These are phyloP conservation scores for Pseudogymnoascus sp. DNA, from an alignment of 2,329 filamentous ascomycete genomes.

Conservation along the genomic window DNA sequence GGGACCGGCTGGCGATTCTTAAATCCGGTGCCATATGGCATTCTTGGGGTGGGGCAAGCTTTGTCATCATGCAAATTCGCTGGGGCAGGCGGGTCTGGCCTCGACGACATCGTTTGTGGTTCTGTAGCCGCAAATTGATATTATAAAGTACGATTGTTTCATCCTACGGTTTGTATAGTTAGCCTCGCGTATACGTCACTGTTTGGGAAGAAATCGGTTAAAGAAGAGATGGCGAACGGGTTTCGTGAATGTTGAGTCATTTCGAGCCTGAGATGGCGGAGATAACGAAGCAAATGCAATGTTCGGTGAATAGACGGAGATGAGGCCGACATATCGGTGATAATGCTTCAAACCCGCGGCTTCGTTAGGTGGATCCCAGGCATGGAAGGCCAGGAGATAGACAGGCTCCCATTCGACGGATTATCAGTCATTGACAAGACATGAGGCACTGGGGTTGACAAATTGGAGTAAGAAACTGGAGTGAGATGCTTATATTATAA, in stretches of 20 bases:
- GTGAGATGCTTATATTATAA: background rate
- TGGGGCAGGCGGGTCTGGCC: background rate
- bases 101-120: background rate
- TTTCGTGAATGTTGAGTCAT: background rate
- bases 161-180: background rate
- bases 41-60: background rate
- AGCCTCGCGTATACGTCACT: background rate
- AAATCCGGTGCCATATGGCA: background rate
- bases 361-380: background rate
- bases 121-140: background rate
- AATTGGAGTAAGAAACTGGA: background rate
- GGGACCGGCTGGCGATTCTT: background rate
- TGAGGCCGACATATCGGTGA: background rate
- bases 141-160: background rate
- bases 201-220: background rate
- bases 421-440: background rate
- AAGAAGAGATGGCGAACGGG: background rate
- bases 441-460: background rate
- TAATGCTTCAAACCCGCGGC: background rate
- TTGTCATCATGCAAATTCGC: background rate
- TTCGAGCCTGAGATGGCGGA: background rate
- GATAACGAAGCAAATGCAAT: background rate
- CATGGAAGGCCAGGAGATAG: background rate
- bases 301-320: background rate
- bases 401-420: no score